phyloP scores from a whole-genome alignment of 768 basidiomycete genomes.

The Scleroderma citrinum region DNA sequence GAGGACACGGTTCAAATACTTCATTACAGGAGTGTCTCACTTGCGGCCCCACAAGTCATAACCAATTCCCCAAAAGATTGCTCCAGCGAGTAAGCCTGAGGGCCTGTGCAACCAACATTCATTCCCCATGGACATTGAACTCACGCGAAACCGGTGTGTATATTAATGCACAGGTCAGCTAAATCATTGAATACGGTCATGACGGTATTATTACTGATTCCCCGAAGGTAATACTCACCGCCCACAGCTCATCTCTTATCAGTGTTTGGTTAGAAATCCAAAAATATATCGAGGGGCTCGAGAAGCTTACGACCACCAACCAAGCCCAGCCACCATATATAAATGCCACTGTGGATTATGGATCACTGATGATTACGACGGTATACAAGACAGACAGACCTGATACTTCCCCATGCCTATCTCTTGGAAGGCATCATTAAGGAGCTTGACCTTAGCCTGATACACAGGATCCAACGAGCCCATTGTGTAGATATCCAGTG shows the following conservation, averaged over 20 bases:
- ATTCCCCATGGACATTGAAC: conserved; percentile 55
- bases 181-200: not conserved
- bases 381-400: conserved; percentile 23
- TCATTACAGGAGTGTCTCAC: conserved; percentile 25
- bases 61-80: conserved; percentile 61
- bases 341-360: conserved; percentile 43
- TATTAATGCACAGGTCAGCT: conserved; percentile 64
- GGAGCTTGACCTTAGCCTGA: conserved; percentile 47
- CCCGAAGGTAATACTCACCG: conserved; percentile 35
- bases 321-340: conserved; percentile 66
- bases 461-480: conserved; percentile 48
- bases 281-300: not conserved
- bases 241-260: conserved; percentile 65
- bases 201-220: not conserved
- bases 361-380: not conserved
- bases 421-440: conserved; percentile 58
- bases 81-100: conserved; percentile 66
- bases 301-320: conserved; percentile 62
- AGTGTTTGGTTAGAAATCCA: not conserved
- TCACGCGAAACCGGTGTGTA: conserved; percentile 59
- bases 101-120: conserved; percentile 65
- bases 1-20: not conserved
- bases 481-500: conserved; percentile 22
- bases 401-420: conserved; percentile 72
- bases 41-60: conserved; percentile 69